phyloP scores from a whole-genome alignment of 192 early-diverging fungal species.

The Geosiphon pyriformis region DNA sequence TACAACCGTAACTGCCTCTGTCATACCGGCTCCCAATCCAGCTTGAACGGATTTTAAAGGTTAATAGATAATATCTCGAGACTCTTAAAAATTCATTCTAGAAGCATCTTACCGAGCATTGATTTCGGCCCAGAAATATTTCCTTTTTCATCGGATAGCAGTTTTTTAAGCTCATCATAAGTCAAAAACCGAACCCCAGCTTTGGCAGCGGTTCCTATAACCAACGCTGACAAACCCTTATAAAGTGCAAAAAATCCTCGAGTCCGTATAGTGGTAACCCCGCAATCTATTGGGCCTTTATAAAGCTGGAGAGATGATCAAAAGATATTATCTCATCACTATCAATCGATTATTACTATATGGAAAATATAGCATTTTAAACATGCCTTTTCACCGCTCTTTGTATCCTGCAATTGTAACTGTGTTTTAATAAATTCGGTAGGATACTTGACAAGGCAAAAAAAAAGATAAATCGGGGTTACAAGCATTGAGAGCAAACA shows the following conservation, averaged over 20 bases:
- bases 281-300: conserved; percentile 78
- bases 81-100: background rate
- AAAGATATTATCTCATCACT: too few relatives aligned
- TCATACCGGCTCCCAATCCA: conserved; percentile 81
- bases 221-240: conserved; percentile 82
- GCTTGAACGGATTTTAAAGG: conserved; percentile 34
- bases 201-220: conserved; percentile 87
- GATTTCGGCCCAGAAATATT: conserved; percentile 60
- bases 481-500: background rate
- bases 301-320: conserved; percentile 33
- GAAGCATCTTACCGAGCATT: conserved; percentile 43
- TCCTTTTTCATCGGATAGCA: conserved; percentile 66
- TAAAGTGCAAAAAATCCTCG: conserved; percentile 78
- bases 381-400: conserved; percentile 24
- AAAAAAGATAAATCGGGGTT: background rate
- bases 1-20: conserved; percentile 84
- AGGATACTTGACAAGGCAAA: conserved; percentile 55
- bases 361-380: background rate
- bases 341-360: background rate
- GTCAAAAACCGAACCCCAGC: conserved; percentile 90
- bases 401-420: conserved; percentile 76
- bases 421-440: conserved; percentile 96
- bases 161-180: conserved; percentile 78
- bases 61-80: background rate
- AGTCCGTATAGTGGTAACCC: conserved; percentile 60